phyloP scores from a whole-genome alignment of 1,284 basidiomycete species.

The Sporisorium exsertum region DNA sequence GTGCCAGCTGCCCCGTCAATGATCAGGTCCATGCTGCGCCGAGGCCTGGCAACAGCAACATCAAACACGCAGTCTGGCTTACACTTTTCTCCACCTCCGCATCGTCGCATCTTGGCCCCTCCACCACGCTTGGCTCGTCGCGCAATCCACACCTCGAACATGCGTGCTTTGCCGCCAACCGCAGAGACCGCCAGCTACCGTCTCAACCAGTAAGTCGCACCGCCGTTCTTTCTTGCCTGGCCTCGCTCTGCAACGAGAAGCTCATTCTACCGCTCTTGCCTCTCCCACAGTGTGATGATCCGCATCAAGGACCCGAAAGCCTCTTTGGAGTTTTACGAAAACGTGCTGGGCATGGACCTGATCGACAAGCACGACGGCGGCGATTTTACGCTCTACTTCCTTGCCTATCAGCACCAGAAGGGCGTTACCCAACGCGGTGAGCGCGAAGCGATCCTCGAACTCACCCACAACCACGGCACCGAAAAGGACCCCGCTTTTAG shows the following conservation, averaged over 20 bases:
- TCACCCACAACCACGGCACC: slow-evolving; percentile 66
- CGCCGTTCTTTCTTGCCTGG: background rate
- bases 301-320: slow-evolving; percentile 86
- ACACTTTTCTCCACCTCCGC: slow-evolving; percentile 13
- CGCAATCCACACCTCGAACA: slow-evolving; percentile 2
- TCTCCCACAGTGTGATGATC: slow-evolving; percentile 79
- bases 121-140: background rate
- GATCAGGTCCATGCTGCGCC: background rate
- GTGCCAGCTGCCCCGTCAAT: background rate
- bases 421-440: slow-evolving; percentile 71
- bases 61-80: slow-evolving; percentile 1
- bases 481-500: slow-evolving; percentile 60
- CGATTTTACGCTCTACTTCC: slow-evolving; percentile 79
- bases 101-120: background rate
- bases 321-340: slow-evolving; percentile 64
- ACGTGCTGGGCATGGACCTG: slow-evolving; percentile 86
- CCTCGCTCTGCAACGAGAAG: no score
- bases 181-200: slow-evolving; percentile 65
- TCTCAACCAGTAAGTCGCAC: slow-evolving; percentile 59
- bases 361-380: slow-evolving; percentile 71
- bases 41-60: background rate
- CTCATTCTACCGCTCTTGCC: no score
- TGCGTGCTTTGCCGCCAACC: slow-evolving; percentile 11
- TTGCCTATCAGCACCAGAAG: slow-evolving; percentile 79
- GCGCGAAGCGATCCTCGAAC: slow-evolving; percentile 73